These are phyloP conservation scores for Oryza punctata DNA, from an alignment of 176 grass and related monocot genomes.

Conservation along the genomic window DNA sequence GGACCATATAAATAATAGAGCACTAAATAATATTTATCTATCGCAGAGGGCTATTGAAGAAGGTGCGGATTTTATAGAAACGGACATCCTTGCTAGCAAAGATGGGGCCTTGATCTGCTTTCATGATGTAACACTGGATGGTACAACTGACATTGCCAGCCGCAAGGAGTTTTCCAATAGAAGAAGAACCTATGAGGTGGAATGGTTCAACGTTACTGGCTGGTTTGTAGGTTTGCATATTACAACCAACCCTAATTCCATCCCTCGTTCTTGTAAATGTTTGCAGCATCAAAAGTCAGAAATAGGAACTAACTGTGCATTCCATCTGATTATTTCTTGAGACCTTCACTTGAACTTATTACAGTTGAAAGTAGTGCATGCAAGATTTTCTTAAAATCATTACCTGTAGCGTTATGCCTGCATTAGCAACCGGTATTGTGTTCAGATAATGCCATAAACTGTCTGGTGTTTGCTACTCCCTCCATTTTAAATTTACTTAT, in stretches of 20 bases:
- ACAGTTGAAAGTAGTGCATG: conserved; percentile 2
- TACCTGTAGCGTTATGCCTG: background rate
- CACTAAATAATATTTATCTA: background rate
- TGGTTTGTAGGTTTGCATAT: conserved; percentile 79
- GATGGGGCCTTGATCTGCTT: conserved; percentile 90
- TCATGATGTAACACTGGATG: conserved; percentile 95
- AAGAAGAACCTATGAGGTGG: conserved; percentile 91
- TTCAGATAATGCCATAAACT: background rate
- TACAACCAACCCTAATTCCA: conserved; percentile 3
- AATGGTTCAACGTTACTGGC: conserved; percentile 70
- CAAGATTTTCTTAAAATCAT: background rate
- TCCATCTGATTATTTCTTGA: background rate
- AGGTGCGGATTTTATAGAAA: conserved; percentile 97
- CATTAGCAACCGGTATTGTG: background rate
- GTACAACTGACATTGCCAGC: conserved; percentile 66
- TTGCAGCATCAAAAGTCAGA: conserved; percentile 1
- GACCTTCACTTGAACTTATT: background rate
- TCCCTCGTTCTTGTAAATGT: conserved; percentile 16
- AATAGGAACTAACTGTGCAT: background rate
- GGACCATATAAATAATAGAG: background rate
- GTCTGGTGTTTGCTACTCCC: background rate
- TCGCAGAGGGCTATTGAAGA: conserved; percentile 90
- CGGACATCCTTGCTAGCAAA: conserved; percentile 89
- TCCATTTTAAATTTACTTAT: too few relatives aligned
- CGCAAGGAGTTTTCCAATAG: conserved; percentile 70